Base-by-base conservation (phyloP, 1,284 basidiomycete genomes). In the Singerocomus rubriflavus region DNA sequence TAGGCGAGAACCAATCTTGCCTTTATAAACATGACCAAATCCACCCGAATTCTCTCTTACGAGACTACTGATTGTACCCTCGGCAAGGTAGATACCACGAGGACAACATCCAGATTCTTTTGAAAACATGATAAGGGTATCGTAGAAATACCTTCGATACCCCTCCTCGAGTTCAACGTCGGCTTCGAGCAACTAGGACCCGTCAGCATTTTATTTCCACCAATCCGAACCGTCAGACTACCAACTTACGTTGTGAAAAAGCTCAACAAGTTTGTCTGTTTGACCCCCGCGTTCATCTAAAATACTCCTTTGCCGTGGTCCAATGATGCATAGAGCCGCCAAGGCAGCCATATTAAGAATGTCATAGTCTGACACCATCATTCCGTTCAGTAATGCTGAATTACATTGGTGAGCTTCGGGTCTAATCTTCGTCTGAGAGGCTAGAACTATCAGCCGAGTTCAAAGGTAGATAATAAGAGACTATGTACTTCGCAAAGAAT, bases 11-110 rank as follows among this genome's bases (percentile, higher is more conserved):
- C 44, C 45, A 4, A 59, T 5, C 10, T 27, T 45, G 45, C 62
- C 62, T 53, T 54, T 53, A 38, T 16, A 56, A n/a, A 67, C 55
- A 3, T 25, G 0, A 17, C 63, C 65, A 48, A 64, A 64, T 6
- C 53, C 61, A 33, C 63, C 63, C 12, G 12, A 30, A 27, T 11
- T 38, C 31, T 32, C 27, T 37, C 4, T 4, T 12, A 34, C 27
- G 35, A 56, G 47, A 45, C 32, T 45, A 9, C 7, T 35, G 17
- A 64, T 40, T 10, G 29, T 14, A 14, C 33, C 39, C 10, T 52
- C 36, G 2, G 45, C 16, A 10, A 64, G 37, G 26, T 52, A 43
- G 7, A 67, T 37, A n/a, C 50, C 40, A 27, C 44, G 42, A 3
- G 65, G 63, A 48, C 54, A 62, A 9, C 11, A 47, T 36, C 54